phyloP scores from a whole-genome alignment of 768 basidiomycete species.

The Kwoniella pini region DNA sequence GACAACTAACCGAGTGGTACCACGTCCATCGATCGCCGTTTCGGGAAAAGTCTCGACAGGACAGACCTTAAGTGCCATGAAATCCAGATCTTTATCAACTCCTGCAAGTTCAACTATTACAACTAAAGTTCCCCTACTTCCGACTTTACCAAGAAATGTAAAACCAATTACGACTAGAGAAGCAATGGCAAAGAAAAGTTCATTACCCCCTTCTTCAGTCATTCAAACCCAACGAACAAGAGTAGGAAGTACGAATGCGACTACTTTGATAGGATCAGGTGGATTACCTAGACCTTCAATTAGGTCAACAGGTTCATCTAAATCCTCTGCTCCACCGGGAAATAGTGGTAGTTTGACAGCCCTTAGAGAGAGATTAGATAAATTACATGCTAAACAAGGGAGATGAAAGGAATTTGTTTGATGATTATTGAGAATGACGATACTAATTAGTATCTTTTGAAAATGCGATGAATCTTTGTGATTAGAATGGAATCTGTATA shows the following conservation, averaged over 20 bases:
- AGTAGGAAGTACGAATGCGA: background rate
- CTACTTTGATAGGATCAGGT: background rate
- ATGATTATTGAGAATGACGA: too few species aligned
- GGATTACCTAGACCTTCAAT: slow-evolving; percentile 13
- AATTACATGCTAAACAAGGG: slow-evolving; percentile 35
- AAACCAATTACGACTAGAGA: background rate
- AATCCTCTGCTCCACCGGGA: slow-evolving; percentile 7
- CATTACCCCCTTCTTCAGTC: background rate
- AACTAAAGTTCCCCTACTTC: background rate
- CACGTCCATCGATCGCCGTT: background rate
- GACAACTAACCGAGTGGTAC: slow-evolving; percentile 1
- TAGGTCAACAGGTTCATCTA: background rate
- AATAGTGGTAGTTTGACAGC: slow-evolving; percentile 23
- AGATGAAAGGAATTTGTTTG: background rate
- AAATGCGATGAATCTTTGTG: too few species aligned
- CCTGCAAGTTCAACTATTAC: slow-evolving; percentile 13
- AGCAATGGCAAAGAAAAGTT: background rate
- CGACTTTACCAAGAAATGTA: background rate
- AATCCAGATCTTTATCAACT: slow-evolving; percentile 22
- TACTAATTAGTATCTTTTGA: too few species aligned
- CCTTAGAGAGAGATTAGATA: slow-evolving; percentile 36
- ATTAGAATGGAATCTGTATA: too few species aligned
- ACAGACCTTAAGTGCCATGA: too few species aligned
- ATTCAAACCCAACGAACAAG: background rate
- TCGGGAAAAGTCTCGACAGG: slow-evolving; percentile 3